Evolutionary conservation across 768 basidiomycete species (phyloP).

Genomic region (Auriculariales sp.): DNA sequence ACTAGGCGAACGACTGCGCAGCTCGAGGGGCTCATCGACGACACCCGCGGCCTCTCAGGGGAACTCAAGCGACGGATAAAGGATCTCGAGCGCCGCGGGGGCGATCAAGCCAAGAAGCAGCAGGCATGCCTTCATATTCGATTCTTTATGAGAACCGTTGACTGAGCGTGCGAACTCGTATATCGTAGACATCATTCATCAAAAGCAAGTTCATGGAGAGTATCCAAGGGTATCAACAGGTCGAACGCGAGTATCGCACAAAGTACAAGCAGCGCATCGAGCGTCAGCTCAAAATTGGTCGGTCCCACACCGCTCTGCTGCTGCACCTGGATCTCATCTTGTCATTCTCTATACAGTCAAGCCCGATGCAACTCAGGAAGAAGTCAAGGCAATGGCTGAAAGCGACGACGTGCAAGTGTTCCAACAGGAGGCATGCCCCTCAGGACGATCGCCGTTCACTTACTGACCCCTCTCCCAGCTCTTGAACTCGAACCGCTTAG

Average conservation of each 20-base stretch:
- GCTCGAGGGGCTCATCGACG: conserved; percentile 42
- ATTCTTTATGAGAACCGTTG: neutral
- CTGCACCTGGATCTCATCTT: neutral
- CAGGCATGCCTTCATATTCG: conserved; percentile 31
- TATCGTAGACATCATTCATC: conserved; percentile 35
- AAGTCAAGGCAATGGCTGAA: conserved; percentile 36
- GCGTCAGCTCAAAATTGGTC: conserved; percentile 67
- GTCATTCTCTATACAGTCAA: conserved; percentile 38
- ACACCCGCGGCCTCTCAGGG: conserved; percentile 45
- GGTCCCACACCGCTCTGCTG: conserved; percentile 4
- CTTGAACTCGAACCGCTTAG: conserved; percentile 65
- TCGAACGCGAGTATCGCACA: conserved; percentile 55
- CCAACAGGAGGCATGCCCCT: conserved; percentile 43
- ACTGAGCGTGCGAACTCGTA: conserved; percentile 2
- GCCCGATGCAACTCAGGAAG: conserved; percentile 71
- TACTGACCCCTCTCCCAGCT: conserved; percentile 28
- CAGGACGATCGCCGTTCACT: neutral
- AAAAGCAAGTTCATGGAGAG: conserved; percentile 61
- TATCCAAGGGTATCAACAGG: conserved; percentile 62
- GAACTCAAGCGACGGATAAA: conserved; percentile 46
- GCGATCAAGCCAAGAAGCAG: conserved; percentile 51
- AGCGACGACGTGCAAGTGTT: conserved; percentile 50
- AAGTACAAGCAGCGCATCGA: conserved; percentile 54
- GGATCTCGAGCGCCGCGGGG: conserved; percentile 43
- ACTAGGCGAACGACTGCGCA: conserved; percentile 43